A percentile compares a stretch with the other conserved stretches of the same genome.
These are phyloP conservation scores for Backusella australiensis DNA, from an alignment of 192 early-diverging fungal genomes.

Conservation along the genomic window DNA sequence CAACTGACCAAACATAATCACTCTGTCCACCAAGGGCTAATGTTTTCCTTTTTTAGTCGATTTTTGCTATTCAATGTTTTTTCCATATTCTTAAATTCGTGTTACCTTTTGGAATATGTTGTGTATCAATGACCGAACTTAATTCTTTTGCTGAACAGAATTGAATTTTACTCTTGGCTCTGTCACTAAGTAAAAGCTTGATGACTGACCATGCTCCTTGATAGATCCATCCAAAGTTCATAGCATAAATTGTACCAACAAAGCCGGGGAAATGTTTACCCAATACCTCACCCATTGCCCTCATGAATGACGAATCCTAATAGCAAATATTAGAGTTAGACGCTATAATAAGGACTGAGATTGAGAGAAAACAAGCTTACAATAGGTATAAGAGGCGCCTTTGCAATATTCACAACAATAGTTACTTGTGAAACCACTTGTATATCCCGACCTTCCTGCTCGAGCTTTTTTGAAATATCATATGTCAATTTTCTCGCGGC, in stretches of 20 bases:
- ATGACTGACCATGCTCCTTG: slow-evolving; percentile 41
- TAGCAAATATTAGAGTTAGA: neutral
- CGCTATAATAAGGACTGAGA: neutral
- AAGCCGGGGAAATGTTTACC: slow-evolving; percentile 27
- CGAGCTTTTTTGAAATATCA: slow-evolving; percentile 23
- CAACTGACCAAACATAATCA: slow-evolving; percentile 23
- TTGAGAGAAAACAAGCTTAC: slow-evolving; percentile 8
- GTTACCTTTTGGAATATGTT: slow-evolving; percentile 36
- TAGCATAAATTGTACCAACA: slow-evolving; percentile 25
- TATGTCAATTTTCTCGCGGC: slow-evolving; percentile 36
- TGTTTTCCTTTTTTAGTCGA: neutral
- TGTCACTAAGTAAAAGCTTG: slow-evolving; percentile 36
- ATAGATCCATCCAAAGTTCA: slow-evolving; percentile 51
- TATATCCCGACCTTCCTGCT: slow-evolving; percentile 10
- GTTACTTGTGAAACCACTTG: slow-evolving; percentile 23
- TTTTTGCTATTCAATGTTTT: slow-evolving; percentile 4
- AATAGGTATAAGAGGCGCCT: slow-evolving; percentile 24
- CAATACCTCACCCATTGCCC: slow-evolving; percentile 19
- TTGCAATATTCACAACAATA: slow-evolving; percentile 24
- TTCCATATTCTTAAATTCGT: neutral
- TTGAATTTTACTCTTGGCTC: slow-evolving; percentile 30
- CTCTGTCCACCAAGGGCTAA: slow-evolving; percentile 24
- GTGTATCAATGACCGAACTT: slow-evolving; percentile 19
- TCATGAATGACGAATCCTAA: slow-evolving; percentile 20
- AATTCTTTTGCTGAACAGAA: slow-evolving; percentile 36